phyloP scores from a whole-genome alignment of 1,139 yeast genomes.

The Yamadazyma dushanensis region DNA sequence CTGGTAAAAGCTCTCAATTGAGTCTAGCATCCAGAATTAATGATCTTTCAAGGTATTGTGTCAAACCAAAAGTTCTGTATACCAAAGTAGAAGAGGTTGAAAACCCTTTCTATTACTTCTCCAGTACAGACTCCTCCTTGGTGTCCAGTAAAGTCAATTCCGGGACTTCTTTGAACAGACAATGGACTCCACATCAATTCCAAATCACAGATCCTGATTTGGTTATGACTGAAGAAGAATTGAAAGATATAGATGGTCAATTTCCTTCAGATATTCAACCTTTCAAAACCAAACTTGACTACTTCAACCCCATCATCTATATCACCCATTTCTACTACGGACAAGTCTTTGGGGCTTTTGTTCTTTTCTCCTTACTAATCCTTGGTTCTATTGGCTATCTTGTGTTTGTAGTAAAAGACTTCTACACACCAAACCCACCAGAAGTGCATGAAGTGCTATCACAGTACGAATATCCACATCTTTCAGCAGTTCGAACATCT shows the following conservation, averaged over 20 bases:
- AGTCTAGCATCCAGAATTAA: slow-evolving; percentile 15
- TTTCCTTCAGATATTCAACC: slow-evolving; percentile 12
- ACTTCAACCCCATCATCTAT: slow-evolving; percentile 16
- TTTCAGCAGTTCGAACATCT: slow-evolving; percentile 24
- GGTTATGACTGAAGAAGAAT: slow-evolving; percentile 15
- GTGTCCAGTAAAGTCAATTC: background rate
- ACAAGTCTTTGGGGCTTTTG: slow-evolving; percentile 13
- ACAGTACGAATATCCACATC: slow-evolving; percentile 21
- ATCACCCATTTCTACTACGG: slow-evolving; percentile 12
- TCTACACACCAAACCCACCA: slow-evolving; percentile 13
- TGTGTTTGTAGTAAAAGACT: slow-evolving; percentile 10
- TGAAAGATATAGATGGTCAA: slow-evolving; percentile 11
- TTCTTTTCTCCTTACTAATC: slow-evolving; percentile 14
- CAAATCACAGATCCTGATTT: too few species aligned
- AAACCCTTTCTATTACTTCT: slow-evolving; percentile 17
- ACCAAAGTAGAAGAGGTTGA: slow-evolving; percentile 15
- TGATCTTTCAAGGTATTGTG: slow-evolving; percentile 17
- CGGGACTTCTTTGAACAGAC: background rate
- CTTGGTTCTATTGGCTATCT: slow-evolving; percentile 19
- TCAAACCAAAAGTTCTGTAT: slow-evolving; percentile 8
- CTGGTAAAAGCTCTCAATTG: slow-evolving; percentile 8
- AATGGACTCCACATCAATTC: too few species aligned
- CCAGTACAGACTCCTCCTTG: slow-evolving; percentile 2
- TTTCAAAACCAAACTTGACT: slow-evolving; percentile 13
- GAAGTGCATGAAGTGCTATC: slow-evolving; percentile 18